Evolutionary conservation across 495 filamentous ascomycete species (phyloP), one percentile per base, ranked within the genome.

Genomic region (Letharia lupina): DNA sequence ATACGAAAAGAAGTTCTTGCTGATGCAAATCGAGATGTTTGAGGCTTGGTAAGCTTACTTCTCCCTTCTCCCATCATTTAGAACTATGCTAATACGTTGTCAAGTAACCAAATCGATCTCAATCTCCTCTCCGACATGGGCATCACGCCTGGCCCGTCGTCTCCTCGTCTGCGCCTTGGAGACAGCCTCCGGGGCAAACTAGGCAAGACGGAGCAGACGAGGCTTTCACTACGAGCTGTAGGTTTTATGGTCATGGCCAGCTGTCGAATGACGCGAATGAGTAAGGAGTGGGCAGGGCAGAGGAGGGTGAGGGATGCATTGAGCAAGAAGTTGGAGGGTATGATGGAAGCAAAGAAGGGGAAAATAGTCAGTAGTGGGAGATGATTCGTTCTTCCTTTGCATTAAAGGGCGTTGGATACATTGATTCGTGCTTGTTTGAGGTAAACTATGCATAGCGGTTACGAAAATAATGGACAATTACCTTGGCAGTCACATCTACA

Each of bases 21-120:
- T 87, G 68, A 86, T 94, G 83, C 89, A 93, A 76, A 85, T 98
- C 61, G 85, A 88, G 73, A 84, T 86, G 76, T 92, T 83, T 74
- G 84, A 83, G 70, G 86, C 89, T 78, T 98, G 93, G 94, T 97
- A 86, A 71, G 91, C 87, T 61, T 66, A 56, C 60, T 59, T 48
- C 59, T 65, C 52, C 23, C 68, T 13, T 62, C 35, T 48, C 56
- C 41, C 67, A 50, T 23, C 18, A 57, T 62, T 63, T 66, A 56
- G 61, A 42, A 58, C 39, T 64, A 54, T 73, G 68, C 72, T 70
- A 57, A 65, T 47, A 47, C 69, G 64, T 48, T 31, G 16, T 62
- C 77, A 72, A 97, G 93, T 75, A 98, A 97, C 80, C 87, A 93
- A 76, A 90, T 89, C 68, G 91, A 97, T 73, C 84, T 98, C 42